phyloP scores from a whole-genome alignment of 148 eudicot species.

The Silene conica region DNA sequence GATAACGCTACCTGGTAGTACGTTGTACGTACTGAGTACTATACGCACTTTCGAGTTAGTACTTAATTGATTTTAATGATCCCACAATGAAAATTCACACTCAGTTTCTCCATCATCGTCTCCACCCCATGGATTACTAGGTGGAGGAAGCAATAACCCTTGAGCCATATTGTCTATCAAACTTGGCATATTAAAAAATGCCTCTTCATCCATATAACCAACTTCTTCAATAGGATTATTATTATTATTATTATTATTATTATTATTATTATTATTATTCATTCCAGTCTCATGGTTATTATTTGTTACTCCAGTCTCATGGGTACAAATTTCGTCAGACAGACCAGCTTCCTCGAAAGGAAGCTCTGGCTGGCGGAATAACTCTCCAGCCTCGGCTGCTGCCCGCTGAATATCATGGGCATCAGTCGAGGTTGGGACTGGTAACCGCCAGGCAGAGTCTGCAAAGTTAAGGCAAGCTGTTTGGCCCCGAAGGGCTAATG shows the following conservation, averaged over 20 bases:
- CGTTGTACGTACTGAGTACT: too few relatives aligned
- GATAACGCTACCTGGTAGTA: too few relatives aligned
- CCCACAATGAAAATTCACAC: constrained; percentile 31
- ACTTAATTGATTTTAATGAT: not conserved
- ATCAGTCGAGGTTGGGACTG: constrained; percentile 21
- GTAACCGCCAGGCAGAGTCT: constrained; percentile 35
- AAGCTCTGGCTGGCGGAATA: constrained; percentile 25
- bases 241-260: not conserved
- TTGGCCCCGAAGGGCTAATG: constrained; percentile 31
- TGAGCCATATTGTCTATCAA: constrained; percentile 37
- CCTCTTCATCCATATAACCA: constrained; percentile 33
- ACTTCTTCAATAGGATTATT: not conserved
- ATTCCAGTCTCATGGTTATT: not conserved
- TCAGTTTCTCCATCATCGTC: constrained; percentile 22
- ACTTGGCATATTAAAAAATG: constrained; percentile 31
- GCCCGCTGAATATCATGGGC: constrained; percentile 34
- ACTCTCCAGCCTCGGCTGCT: constrained; percentile 45
- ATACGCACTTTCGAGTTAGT: too few relatives aligned
- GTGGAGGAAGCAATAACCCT: constrained; percentile 43
- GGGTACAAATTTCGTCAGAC: not conserved
- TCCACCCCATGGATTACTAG: constrained; percentile 13
- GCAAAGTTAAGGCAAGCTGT: constrained; percentile 38
- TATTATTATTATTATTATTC: not conserved
- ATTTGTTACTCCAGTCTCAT: too few relatives aligned
- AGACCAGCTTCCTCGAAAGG: not conserved